Percentiles rank a stretch among this genome's conserved stretches.
Conservation (phyloP, 805 yeast species). For the Candida ovalis region DNA sequence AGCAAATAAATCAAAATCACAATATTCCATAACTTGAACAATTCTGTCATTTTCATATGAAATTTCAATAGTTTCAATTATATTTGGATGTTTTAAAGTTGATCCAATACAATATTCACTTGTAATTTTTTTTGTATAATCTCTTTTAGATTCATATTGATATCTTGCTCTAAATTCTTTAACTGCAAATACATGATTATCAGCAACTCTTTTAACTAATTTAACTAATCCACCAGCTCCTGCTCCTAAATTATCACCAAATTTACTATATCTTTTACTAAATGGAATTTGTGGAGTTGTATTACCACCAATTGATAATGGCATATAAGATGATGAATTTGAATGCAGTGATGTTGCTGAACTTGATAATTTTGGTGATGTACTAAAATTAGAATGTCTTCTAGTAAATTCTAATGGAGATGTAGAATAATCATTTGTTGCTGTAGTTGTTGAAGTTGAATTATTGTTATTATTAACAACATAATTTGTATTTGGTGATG, state of each 20-base stretch:
- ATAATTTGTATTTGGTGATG: conserved; percentile 5
- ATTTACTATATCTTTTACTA: conserved; percentile 72
- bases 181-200: conserved; percentile 78
- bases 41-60: conserved; percentile 84
- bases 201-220: conserved; percentile 63
- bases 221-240: conserved; percentile 95
- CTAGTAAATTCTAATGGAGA: conserved; percentile 19
- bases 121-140: conserved; percentile 87
- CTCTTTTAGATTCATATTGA: conserved; percentile 70
- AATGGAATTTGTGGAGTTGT: conserved; percentile 52
- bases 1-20: conserved; percentile 89
- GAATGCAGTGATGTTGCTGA: conserved; percentile 1
- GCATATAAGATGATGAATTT: conserved; percentile 9
- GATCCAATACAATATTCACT: conserved; percentile 94
- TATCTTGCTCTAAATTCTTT: conserved; percentile 84
- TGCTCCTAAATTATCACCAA: conserved; percentile 85
- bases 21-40: conserved; percentile 91
- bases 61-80: conserved; percentile 87
- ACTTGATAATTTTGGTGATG: conserved; percentile 10
- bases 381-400: conserved; percentile 9
- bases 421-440: conserved; percentile 16
- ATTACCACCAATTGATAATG: conserved; percentile 34
- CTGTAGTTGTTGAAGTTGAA: no score
- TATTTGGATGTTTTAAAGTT: conserved; percentile 83
- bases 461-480: no score